Percentiles rank a stretch among this genome's conserved stretches.
Evolutionary conservation across 257 asterid species (phyloP).

Genomic region (Solanum lycopersicoides): DNA sequence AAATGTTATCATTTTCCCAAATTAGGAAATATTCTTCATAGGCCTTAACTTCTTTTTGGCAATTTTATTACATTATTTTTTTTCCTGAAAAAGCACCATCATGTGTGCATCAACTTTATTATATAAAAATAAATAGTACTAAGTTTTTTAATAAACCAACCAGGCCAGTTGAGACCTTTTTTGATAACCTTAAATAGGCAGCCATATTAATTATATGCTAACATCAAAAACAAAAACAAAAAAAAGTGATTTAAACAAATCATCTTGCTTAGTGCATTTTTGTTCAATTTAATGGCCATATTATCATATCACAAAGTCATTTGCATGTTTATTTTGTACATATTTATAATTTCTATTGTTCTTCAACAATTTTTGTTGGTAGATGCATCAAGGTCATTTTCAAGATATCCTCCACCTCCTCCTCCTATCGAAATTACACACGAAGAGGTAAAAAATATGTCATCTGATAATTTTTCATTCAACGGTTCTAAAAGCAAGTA

Average conservation of each 20-base stretch:
- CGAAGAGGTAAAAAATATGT: neutral
- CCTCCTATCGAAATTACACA: neutral
- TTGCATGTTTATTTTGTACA: neutral
- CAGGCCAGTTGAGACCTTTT: neutral
- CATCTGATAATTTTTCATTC: neutral
- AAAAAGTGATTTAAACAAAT: neutral
- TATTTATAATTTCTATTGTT: conserved; percentile 5
- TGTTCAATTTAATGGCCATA: neutral
- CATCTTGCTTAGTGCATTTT: neutral
- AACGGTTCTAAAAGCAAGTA: conserved; percentile 19
- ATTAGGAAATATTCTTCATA: neutral
- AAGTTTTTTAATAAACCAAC: neutral
- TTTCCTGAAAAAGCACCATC: conserved; percentile 8
- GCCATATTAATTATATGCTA: neutral
- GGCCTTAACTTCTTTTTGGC: neutral
- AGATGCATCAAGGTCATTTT: neutral
- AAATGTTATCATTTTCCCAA: neutral
- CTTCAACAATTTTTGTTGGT: neutral
- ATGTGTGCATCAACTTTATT: neutral
- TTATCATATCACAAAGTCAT: neutral
- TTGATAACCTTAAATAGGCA: conserved; percentile 18
- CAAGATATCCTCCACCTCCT: neutral
- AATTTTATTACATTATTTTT: neutral
- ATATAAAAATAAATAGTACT: neutral
- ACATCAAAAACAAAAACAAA: neutral